Conservation (phyloP, 2,329 filamentous ascomycete species). For the Rutstroemia sydowiana region DNA sequence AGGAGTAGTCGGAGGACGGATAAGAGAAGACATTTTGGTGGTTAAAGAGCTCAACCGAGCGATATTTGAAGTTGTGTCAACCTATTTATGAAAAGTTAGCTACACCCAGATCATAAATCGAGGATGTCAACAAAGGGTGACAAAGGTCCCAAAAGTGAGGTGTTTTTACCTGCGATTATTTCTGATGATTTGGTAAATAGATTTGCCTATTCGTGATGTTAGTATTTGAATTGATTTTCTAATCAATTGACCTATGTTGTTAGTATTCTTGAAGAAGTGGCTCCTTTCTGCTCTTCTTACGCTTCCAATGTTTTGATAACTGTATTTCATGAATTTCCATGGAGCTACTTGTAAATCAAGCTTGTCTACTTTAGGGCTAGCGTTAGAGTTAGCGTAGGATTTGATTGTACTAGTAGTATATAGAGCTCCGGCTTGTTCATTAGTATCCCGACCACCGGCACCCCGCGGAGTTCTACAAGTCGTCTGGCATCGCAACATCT, state of each 20-base stretch:
- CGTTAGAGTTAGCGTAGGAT: too few relatives aligned
- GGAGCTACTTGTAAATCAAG: too few relatives aligned
- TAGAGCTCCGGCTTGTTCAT: not conserved
- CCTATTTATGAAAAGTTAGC: not conserved
- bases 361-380: too few relatives aligned
- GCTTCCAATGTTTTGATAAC: conserved; percentile 14
- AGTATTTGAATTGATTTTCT: too few relatives aligned
- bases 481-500: not conserved
- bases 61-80: not conserved
- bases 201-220: conserved; percentile 11
- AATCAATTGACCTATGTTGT: conserved; percentile 11
- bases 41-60: not conserved
- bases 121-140: not conserved
- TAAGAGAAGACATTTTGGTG: conserved; percentile 22
- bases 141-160: not conserved
- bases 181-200: not conserved
- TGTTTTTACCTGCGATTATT: not conserved
- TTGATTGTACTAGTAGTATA: too few relatives aligned
- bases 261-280: not conserved
- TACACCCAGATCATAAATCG: not conserved
- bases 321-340: conserved; percentile 1
- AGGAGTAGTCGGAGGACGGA: conserved; percentile 23
- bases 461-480: not conserved
- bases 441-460: not conserved
- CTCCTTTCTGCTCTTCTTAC: conserved; percentile 1